Evolutionary conservation across 2,329 filamentous ascomycete species (phyloP), one percentile per base, ranked within the genome.

Genomic region (Cadophora luteo-olivacea): DNA sequence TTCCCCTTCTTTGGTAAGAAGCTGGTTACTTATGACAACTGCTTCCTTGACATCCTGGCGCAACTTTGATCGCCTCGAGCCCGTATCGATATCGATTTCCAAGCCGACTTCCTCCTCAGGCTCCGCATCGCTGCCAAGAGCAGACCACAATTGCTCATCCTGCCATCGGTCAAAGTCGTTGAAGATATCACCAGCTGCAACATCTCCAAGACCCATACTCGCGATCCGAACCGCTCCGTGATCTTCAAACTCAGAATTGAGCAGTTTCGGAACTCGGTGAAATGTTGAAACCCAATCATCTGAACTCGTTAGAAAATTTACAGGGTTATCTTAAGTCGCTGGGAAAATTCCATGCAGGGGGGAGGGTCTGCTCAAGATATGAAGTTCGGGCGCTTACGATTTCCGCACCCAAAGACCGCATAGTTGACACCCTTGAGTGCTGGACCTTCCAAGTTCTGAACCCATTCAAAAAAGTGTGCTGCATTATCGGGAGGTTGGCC

Each of bases 401-500:
- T 82, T 1, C 91, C 92, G 64, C 89, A 91, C 2, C 90, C 91
- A 76, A 91, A 94, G 3, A 93, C 87, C 0, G 90, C 85, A 75
- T 89, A 93, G 1, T 84, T 81, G 0, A 90, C 84, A 12, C 83
- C 84, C 12, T 86, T 81, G 22, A 91, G 76, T 63, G 83, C 80
- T 55, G 48, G 33, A 22, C 57, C 61, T 6, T 68, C 41, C 1
- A 65, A 36, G 5, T 68, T 68, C 70, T 87, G 82, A 9, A 92
- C 78, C 91, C 91, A 94, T 24, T 84, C 80, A 22, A 89, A 84
- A 73, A 94, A 94, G 63, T 86, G 84, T 0, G 82, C 84, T 0
- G 91, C 91, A 69, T 94, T 93, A 68, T 92, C 89, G 0, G 91
- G 87, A 0, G 91, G 89, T 65, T 91, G 84, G 0, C 91, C 92